phyloP scores from a whole-genome alignment of 164 flowering plant species.

The Kalanchoe fedtschenkoi region DNA sequence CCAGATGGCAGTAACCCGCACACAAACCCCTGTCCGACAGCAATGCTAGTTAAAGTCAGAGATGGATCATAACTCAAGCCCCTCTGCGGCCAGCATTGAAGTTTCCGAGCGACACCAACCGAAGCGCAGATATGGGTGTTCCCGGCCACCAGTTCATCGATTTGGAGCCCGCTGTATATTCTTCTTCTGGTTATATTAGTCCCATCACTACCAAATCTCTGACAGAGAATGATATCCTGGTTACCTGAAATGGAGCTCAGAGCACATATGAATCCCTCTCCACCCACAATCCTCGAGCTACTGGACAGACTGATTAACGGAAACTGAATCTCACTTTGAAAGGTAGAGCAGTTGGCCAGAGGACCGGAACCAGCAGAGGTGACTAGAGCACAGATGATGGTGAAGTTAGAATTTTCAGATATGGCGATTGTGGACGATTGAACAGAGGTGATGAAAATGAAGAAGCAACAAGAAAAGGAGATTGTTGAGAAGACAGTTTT shows the following conservation, averaged over 20 bases:
- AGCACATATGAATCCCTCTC: conserved; percentile 44
- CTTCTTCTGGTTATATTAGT: background rate
- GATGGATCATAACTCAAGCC: background rate
- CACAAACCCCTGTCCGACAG: conserved; percentile 45
- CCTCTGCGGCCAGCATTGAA: background rate
- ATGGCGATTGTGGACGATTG: conserved; percentile 31
- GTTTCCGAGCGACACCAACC: background rate
- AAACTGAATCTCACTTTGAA: conserved; percentile 18
- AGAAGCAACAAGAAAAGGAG: conserved; percentile 1
- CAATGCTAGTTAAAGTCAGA: background rate
- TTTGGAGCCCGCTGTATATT: background rate
- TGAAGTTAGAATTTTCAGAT: conserved; percentile 32
- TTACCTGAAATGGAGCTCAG: background rate
- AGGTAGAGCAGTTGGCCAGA: conserved; percentile 37
- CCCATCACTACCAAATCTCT: background rate
- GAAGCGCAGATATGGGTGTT: background rate
- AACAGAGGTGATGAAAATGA: conserved; percentile 17
- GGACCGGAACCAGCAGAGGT: conserved; percentile 4
- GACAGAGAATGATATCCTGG: background rate
- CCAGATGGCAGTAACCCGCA: conserved; percentile 46
- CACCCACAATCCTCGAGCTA: conserved; percentile 29
- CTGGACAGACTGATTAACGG: conserved; percentile 7
- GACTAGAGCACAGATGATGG: conserved; percentile 40
- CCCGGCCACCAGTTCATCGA: background rate
- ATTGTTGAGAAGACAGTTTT: background rate